These are phyloP conservation scores for Dactylellina cionopaga DNA, from an alignment of 2,329 filamentous ascomycete species.

Conservation along the genomic window DNA sequence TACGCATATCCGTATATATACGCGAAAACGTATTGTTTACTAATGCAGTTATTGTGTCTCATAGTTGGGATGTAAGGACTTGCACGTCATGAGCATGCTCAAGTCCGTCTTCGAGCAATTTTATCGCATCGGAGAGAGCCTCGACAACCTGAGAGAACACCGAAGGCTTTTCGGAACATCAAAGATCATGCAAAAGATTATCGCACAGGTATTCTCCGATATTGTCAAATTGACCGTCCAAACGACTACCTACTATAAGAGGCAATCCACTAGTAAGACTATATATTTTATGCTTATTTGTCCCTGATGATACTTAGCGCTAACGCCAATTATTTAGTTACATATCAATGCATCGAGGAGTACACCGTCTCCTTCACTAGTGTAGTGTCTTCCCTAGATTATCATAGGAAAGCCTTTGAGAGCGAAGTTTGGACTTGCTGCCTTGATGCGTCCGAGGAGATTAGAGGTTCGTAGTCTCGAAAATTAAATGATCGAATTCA, in stretches of 20 bases:
- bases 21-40: neutral
- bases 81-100: constrained; percentile 14
- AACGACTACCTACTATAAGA: constrained; percentile 24
- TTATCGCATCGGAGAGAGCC: constrained; percentile 31
- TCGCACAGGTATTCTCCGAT: constrained; percentile 22
- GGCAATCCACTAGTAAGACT: constrained; percentile 9
- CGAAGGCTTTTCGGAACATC: constrained; percentile 20
- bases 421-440: constrained; percentile 23
- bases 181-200: constrained; percentile 19
- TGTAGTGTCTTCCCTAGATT: constrained; percentile 9
- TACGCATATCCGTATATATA: neutral
- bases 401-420: constrained; percentile 12
- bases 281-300: neutral
- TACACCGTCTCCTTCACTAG: constrained; percentile 7
- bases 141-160: constrained; percentile 24
- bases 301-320: neutral
- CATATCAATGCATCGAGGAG: constrained; percentile 18
- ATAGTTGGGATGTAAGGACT: constrained; percentile 18
- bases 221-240: constrained; percentile 24
- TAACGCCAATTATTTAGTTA: constrained; percentile 1
- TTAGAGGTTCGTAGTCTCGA: constrained; percentile 7
- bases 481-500: neutral
- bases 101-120: constrained; percentile 28
- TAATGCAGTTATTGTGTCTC: neutral
- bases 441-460: constrained; percentile 16